phyloP scores from a whole-genome alignment of 139 green algal genomes.

The Tetradesmus lagerheimii region DNA sequence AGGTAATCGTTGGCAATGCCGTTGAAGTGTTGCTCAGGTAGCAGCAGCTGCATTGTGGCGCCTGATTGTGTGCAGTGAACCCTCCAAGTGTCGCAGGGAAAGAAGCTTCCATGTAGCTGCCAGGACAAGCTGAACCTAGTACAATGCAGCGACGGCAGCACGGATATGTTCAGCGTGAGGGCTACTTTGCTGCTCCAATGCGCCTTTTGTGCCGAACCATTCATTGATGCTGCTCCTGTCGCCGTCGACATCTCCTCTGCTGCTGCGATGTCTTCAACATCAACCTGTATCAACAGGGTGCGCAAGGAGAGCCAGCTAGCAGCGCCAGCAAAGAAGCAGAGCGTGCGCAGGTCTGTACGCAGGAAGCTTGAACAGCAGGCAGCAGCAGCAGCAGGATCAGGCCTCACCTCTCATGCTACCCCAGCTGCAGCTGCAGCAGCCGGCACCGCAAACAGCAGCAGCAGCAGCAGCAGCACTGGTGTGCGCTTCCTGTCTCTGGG shows the following conservation, averaged over 20 bases:
- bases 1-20: not conserved
- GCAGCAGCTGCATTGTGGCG: not conserved
- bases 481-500: constrained; percentile 24
- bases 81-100: not conserved
- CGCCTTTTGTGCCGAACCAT: too few relatives aligned
- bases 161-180: too few relatives aligned
- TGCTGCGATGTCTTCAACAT: too few relatives aligned
- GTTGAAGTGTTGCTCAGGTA: not conserved
- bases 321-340: constrained; percentile 1
- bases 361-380: constrained; percentile 5
- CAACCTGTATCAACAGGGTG: not conserved
- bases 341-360: constrained; percentile 12
- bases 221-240: not conserved
- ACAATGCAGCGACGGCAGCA: not conserved
- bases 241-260: not conserved
- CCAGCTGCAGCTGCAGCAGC: not conserved
- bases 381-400: not conserved
- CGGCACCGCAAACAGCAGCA: not conserved
- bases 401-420: not conserved
- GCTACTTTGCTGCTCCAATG: too few relatives aligned
- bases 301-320: not conserved
- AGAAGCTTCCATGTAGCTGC: not conserved
- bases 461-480: not conserved
- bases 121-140: not conserved
- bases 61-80: not conserved